These are phyloP conservation scores for Lipomyces mesembrius DNA, from an alignment of 805 yeast species.

Conservation along the genomic window DNA sequence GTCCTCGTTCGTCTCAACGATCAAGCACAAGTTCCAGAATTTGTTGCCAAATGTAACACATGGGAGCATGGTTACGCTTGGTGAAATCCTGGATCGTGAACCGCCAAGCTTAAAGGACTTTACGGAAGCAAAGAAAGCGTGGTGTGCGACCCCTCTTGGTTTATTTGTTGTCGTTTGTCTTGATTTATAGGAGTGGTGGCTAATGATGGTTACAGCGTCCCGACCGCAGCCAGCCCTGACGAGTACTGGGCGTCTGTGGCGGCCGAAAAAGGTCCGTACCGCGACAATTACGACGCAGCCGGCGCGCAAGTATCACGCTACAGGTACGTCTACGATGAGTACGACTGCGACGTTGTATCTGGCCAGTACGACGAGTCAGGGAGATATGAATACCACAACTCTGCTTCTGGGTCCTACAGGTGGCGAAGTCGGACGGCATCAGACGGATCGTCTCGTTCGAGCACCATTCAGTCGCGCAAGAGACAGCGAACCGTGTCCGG, in stretches of 20 bases:
- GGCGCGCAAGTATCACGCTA: background rate
- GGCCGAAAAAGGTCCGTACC: background rate
- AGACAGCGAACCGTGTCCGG: slow-evolving; percentile 16
- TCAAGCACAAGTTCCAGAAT: slow-evolving; percentile 6
- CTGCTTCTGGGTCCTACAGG: background rate
- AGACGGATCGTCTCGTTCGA: slow-evolving; percentile 1
- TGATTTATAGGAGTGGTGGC: background rate
- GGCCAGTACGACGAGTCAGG: slow-evolving; percentile 12
- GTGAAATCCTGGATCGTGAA: slow-evolving; percentile 18
- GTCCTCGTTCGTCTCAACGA: slow-evolving; percentile 16
- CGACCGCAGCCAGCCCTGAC: slow-evolving; percentile 2
- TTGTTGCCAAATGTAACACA: slow-evolving; percentile 10
- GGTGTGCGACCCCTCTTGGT: slow-evolving; percentile 33
- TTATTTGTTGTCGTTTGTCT: background rate
- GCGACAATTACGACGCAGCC: background rate
- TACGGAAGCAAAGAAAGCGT: slow-evolving; percentile 16
- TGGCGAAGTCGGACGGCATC: background rate
- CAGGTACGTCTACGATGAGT: slow-evolving; percentile 1
- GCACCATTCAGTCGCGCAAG: background rate
- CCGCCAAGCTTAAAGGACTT: slow-evolving; percentile 15
- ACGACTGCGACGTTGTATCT: slow-evolving; percentile 1
- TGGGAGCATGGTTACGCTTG: slow-evolving; percentile 5
- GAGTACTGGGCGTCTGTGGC: slow-evolving; percentile 8
- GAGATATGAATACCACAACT: background rate
- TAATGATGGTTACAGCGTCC: background rate